Evolutionary conservation across 768 basidiomycete genomes (phyloP).

Genomic region (Podaxis sp.): DNA sequence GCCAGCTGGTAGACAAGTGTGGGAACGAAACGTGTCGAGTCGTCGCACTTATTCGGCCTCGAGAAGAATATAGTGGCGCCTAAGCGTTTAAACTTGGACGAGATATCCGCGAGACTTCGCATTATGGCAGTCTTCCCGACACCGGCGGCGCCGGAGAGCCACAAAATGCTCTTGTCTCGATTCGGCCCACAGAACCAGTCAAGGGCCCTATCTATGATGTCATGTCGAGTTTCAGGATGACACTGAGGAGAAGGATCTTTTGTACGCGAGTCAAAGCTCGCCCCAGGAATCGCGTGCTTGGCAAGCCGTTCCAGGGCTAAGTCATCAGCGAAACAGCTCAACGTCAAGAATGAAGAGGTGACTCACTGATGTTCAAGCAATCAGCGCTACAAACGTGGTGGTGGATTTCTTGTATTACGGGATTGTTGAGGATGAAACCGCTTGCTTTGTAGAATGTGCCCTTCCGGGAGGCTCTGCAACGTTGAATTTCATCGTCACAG

Average conservation of each 20-base stretch:
- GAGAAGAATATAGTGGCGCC: slow-evolving; percentile 11
- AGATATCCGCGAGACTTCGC: not conserved
- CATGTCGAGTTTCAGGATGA: slow-evolving; percentile 1
- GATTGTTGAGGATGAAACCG: not conserved
- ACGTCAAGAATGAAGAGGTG: not conserved
- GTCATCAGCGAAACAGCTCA: not conserved
- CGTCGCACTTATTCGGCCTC: not conserved
- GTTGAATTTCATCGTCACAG: not conserved
- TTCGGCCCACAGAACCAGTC: not conserved
- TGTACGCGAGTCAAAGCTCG: not conserved
- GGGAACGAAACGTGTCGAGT: not conserved
- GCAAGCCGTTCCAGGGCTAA: slow-evolving; percentile 3
- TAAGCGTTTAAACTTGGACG: not conserved
- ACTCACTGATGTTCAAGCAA: not conserved
- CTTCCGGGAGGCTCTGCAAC: no score
- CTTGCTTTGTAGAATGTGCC: not conserved
- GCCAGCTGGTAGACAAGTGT: slow-evolving; percentile 7
- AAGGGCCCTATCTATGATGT: not conserved
- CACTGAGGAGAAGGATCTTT: slow-evolving; percentile 3
- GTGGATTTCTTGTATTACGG: not conserved
- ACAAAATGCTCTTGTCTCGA: not conserved
- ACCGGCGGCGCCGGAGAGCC: slow-evolving; percentile 7
- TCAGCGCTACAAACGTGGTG: not conserved
- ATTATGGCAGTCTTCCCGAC: slow-evolving; percentile 13
- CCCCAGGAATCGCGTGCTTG: not conserved